Base-by-base conservation (phyloP, 257 asterid genomes). In the Nicotiana attenuata region DNA sequence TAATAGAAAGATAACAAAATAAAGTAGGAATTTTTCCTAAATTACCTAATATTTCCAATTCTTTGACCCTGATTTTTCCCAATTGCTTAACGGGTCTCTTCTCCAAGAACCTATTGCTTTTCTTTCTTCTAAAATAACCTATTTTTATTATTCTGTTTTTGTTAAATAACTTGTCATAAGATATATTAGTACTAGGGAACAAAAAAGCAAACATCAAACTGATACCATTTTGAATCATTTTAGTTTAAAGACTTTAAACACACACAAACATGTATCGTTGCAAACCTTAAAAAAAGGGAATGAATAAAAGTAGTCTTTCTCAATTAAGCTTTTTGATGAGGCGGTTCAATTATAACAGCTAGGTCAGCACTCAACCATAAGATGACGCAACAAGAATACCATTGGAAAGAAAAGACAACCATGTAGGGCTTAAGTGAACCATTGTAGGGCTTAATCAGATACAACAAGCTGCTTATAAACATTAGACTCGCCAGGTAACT, bases 141-240 rank as follows among this genome's bases (percentile, higher is more conserved):
- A 73, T 7, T 73, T 73, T 71, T 47, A 13, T 71, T 26, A 15
- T 50, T 15, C 15, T 73, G 13, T 22, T 73, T 47, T 14, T 73
- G 61, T 73, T 14, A 73, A 73, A 22, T 73, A 45, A 47, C 57
- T 73, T 73, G 78, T 73, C 78, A 73, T 24, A 45, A 47, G 61
- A 73, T 47, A 47, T 73, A 47, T 56, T 73, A 31, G 61, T 73
- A 14, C 78, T 47, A 24, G 61, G 41, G 28, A 73, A n/a, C 41
- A 73, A 14, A 45, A 15, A 22, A 22, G 15, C 35, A 73, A 73
- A 47, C 59, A 22, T 24, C 3, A 73, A 14, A 47, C 60, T 73
- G 60, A 45, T 73, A 22, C 31, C 38, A 45, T 73, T 22, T 56
- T 73, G 61, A 47, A 73, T 38, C 77, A 38, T 10, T 69, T 19